A percentile compares a stretch with the other conserved stretches of the same genome.
Evolutionary conservation across 495 filamentous ascomycete species (phyloP).

Genomic region (Staphylotrichum tortipilum): DNA sequence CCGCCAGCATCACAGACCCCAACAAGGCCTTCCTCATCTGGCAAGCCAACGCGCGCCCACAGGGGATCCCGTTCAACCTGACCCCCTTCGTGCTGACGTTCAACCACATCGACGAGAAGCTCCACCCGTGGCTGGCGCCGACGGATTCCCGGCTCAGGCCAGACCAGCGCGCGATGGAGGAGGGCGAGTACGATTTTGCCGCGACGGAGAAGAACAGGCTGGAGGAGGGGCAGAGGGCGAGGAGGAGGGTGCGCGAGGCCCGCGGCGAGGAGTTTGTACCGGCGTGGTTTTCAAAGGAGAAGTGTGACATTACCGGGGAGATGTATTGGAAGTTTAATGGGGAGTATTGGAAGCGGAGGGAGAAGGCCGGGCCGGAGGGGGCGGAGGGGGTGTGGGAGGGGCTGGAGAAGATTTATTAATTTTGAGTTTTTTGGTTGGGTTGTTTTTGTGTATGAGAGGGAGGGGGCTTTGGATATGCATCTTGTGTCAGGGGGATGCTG

Average conservation of each 20-base stretch:
- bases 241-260: conserved; percentile 61
- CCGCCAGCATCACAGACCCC: conserved; percentile 39
- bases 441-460: background rate
- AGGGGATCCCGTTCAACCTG: conserved; percentile 88
- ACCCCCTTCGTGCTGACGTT: conserved; percentile 94
- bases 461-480: too few species aligned
- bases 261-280: conserved; percentile 74
- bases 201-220: conserved; percentile 90
- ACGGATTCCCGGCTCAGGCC: conserved; percentile 87
- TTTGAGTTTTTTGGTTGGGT: too few species aligned
- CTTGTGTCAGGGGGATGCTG: too few species aligned
- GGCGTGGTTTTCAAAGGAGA: conserved; percentile 71
- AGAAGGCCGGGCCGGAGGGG: conserved; percentile 42
- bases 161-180: conserved; percentile 98
- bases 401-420: conserved; percentile 30
- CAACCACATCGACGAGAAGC: conserved; percentile 71
- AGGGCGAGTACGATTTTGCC: conserved; percentile 87
- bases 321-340: conserved; percentile 83
- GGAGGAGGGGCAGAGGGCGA: conserved; percentile 85
- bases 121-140: conserved; percentile 68
- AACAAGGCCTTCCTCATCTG: conserved; percentile 81
- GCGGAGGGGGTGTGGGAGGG: conserved; percentile 38
- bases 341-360: conserved; percentile 72
- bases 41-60: conserved; percentile 74
- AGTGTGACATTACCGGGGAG: conserved; percentile 73